Base-by-base conservation (phyloP, 768 basidiomycete species). In the Boletus eberwhitei region DNA sequence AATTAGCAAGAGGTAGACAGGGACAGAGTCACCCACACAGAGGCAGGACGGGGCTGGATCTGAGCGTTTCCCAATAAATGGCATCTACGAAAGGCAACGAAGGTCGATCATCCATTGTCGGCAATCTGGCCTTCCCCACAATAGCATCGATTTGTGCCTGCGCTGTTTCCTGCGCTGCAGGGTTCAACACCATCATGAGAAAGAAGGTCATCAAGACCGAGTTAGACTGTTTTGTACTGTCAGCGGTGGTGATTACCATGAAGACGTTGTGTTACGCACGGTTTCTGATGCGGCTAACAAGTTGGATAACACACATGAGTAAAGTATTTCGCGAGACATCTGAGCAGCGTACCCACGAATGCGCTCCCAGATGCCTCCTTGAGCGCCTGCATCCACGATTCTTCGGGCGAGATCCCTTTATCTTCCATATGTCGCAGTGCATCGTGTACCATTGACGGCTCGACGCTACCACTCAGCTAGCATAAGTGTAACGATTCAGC, bases 121-220 rank as follows among this genome's bases (percentile, higher is more conserved):
- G 56, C 2, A 61, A 32, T n/a, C 51, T 52, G 4, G 14, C 22
- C 2, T n/a, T 52, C 4, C 61, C 61, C 0, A 54, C 32, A 1
- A 59, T 40, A 4, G 41, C 32, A n/a, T 62, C 50, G 0, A 61
- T 58, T 9, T 62, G 31, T 12, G 19, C 37, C 12, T 62, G 61
- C 0, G 34, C 48, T 11, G 37, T 54, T 21, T 39, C 48, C 46
- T 62, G 60, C 0, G 2, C 52, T 11, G 12, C 42, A 1, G 29
- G 55, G n/a, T 58, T 34, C 37, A 61, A 3, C 8, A 52, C 16
- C 52, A 62, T 59, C 53, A 62, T 42, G 0, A 59, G 26, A 19
- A 62, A 54, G 16, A 62, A 62, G 0, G 26, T 17, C 55, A 57
- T 54, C 17, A 62, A 8, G 5, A 17, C 11, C 3, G 44, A 4